Conservation (phyloP, 345 rosid species). For the Salix brachista region DNA sequence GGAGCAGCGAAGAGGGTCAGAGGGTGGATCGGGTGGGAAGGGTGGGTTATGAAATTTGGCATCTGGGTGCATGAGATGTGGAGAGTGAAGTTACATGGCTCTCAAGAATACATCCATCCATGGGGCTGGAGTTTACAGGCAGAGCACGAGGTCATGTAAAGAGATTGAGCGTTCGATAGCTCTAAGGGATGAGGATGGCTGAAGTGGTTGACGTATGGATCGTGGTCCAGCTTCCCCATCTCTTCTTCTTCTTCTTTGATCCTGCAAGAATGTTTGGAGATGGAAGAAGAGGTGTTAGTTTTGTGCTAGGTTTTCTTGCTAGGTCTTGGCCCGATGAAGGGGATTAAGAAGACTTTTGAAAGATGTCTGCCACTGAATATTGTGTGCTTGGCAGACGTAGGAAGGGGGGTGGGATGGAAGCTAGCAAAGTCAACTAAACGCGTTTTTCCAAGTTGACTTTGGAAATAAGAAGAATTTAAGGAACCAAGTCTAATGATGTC, state of each 20-base stretch:
- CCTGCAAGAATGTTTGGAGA: neutral
- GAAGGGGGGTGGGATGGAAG: neutral
- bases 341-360: neutral
- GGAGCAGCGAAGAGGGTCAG: conserved; percentile 48
- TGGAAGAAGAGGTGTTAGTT: neutral
- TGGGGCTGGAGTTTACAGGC: conserved; percentile 34
- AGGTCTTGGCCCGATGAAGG: neutral
- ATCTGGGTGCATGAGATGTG: conserved; percentile 51
- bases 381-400: no score
- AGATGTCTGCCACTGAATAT: no score
- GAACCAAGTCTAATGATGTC: neutral
- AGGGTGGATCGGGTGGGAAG: conserved; percentile 46
- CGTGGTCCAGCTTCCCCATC: conserved; percentile 48
- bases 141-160: conserved; percentile 31
- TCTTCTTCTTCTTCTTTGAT: neutral
- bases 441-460: neutral
- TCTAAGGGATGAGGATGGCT: conserved; percentile 58
- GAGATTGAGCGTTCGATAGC: conserved; percentile 26
- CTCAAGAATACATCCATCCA: conserved; percentile 46
- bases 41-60: conserved; percentile 51
- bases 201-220: conserved; percentile 37
- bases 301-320: neutral
- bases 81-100: conserved; percentile 52
- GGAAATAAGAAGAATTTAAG: neutral
- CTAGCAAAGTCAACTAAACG: neutral